These are phyloP conservation scores for Myxozyma sirexii DNA, from an alignment of 805 yeast genomes.

Conservation along the genomic window DNA sequence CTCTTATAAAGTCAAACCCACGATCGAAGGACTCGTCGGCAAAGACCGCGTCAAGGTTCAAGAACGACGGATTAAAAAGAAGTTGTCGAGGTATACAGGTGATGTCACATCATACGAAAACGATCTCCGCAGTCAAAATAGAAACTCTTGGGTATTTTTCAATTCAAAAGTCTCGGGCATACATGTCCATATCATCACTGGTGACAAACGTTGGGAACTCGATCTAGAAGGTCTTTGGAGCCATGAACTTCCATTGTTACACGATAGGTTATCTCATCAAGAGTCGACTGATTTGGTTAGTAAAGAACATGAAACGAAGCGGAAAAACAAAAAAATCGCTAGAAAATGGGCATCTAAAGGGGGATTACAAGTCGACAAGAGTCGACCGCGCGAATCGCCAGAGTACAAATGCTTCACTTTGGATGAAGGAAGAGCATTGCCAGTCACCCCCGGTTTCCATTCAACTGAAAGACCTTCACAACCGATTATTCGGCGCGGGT, in stretches of 20 bases:
- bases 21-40: constrained; percentile 72
- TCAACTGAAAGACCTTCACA: not conserved
- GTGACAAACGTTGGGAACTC: constrained; percentile 64
- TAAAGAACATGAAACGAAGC: constrained; percentile 8
- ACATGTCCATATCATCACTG: constrained; percentile 71
- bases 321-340: constrained; percentile 6
- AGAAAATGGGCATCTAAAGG: constrained; percentile 15
- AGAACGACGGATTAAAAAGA: constrained; percentile 55
- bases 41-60: constrained; percentile 56
- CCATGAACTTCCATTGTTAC: constrained; percentile 28
- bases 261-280: not conserved
- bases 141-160: constrained; percentile 80
- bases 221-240: constrained; percentile 72
- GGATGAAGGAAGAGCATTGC: not conserved
- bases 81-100: constrained; percentile 56
- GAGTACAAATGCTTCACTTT: constrained; percentile 6
- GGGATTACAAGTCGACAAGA: constrained; percentile 2
- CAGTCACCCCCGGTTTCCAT: constrained; percentile 10
- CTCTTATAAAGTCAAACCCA: constrained; percentile 50
- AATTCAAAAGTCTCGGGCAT: constrained; percentile 67
- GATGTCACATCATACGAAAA: constrained; percentile 57
- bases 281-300: not conserved
- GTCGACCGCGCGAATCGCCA: constrained; percentile 11
- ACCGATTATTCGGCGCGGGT: constrained; percentile 11
- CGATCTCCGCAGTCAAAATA: constrained; percentile 51